A percentile compares a stretch with the other conserved stretches of the same genome.
Evolutionary conservation across 2,329 filamentous ascomycete species (phyloP).

Genomic region (Hawksworthiomyces lignivorus): DNA sequence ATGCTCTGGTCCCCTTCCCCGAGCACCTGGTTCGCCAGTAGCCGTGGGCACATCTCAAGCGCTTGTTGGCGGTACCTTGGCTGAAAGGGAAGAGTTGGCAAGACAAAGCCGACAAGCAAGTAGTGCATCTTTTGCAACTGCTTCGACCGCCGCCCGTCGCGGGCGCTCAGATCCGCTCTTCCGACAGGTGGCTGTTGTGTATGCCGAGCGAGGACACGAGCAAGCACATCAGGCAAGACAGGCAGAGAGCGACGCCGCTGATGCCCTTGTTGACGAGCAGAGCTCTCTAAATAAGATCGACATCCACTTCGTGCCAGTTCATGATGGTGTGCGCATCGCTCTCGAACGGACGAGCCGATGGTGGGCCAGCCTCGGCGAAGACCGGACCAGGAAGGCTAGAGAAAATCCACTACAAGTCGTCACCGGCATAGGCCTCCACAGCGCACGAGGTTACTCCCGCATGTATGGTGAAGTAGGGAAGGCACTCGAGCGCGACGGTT

Average conservation of each 20-base stretch:
- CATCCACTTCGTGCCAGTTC: constrained; percentile 75
- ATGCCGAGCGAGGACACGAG: constrained; percentile 62
- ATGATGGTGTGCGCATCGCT: constrained; percentile 74
- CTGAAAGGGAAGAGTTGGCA: neutral
- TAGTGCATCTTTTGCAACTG: constrained; percentile 26
- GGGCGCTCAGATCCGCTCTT: constrained; percentile 65
- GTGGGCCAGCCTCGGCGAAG: constrained; percentile 69
- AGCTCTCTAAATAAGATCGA: constrained; percentile 67
- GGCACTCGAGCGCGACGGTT: constrained; percentile 69
- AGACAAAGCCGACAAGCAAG: constrained; percentile 3
- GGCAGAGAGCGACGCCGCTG: constrained; percentile 59
- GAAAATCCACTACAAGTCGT: constrained; percentile 61
- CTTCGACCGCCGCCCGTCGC: constrained; percentile 33
- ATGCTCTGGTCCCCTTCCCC: neutral
- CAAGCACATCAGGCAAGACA: constrained; percentile 49
- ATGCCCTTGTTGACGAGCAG: constrained; percentile 60
- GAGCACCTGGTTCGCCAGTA: too few species aligned
- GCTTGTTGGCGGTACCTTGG: neutral
- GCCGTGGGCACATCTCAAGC: neutral
- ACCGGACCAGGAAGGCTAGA: constrained; percentile 40
- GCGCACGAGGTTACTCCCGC: constrained; percentile 63
- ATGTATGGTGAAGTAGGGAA: constrained; percentile 74
- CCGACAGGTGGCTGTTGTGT: constrained; percentile 68
- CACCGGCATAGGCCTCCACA: constrained; percentile 75
- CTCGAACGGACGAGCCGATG: constrained; percentile 58